Evolutionary conservation across 2,329 filamentous ascomycete species (phyloP).

Genomic region (Ophiosphaerella korrae): DNA sequence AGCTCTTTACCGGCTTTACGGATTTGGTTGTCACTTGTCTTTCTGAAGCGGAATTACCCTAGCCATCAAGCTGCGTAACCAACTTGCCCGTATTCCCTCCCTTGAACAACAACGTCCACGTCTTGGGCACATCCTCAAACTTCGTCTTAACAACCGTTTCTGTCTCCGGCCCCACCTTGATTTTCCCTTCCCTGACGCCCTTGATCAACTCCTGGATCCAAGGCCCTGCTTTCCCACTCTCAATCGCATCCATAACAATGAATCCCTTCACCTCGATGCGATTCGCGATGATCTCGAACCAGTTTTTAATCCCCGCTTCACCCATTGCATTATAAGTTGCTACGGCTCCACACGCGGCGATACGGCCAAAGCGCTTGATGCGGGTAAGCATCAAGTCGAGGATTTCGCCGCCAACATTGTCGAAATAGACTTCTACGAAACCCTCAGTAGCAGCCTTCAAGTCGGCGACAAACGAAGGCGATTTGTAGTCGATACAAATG

Average conservation of each 20-base stretch:
- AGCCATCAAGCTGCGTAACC: conserved; percentile 44
- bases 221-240: conserved; percentile 30
- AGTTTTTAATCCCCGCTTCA: conserved; percentile 47
- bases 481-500: conserved; percentile 62
- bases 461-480: conserved; percentile 52
- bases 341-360: conserved; percentile 53
- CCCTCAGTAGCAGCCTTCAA: conserved; percentile 54
- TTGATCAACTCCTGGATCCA: conserved; percentile 32
- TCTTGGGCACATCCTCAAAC: conserved; percentile 57
- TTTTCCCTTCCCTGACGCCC: conserved; percentile 52
- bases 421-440: conserved; percentile 59
- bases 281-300: conserved; percentile 51
- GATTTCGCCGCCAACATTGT: conserved; percentile 58
- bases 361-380: conserved; percentile 49
- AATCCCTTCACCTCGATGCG: conserved; percentile 52
- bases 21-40: no score
- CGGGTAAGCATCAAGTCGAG: conserved; percentile 54
- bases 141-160: conserved; percentile 55
- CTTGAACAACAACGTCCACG: conserved; percentile 56
- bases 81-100: conserved; percentile 57
- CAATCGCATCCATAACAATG: conserved; percentile 50
- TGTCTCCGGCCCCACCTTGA: conserved; percentile 51
- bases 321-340: conserved; percentile 48
- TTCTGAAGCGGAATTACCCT: background rate
- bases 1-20: no score